Evolutionary conservation across 495 filamentous ascomycete species (phyloP), one percentile per base, ranked within the genome.

Genomic region (Halenospora varia): DNA sequence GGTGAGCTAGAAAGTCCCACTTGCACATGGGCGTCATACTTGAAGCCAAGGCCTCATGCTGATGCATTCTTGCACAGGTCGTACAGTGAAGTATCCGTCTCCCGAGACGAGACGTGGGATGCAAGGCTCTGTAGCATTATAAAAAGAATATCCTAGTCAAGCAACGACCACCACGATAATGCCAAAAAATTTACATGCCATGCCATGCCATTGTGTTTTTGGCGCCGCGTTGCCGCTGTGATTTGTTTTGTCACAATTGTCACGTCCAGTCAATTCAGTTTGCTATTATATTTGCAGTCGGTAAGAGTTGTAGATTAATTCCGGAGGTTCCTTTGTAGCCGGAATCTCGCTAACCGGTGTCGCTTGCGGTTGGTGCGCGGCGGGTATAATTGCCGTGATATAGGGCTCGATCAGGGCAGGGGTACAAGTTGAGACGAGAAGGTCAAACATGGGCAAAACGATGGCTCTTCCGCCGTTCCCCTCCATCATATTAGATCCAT

Each of bases 1-100:
- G 90, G 94, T 97, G 76, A 82, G 88, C 78, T 71, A 57, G 42
- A 57, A 20, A 23, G 9, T n/a, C n/a, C n/a, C n/a, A n/a, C n/a
- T 49, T 18, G n/a, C 39, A 24, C 4, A 41, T 6, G 10, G 48
- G 41, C 2, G 42, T 23, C 19, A 18, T 52, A 24, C 39, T 50
- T 59, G 51, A 20, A 56, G 53, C 51, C 52, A 40, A 44, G 51
- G 56, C 55, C 53, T 50, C 54, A 60, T 59, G 62, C 68, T 70
- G 57, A 70, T 64, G 48, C 35, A 11, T 57, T 55, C 22, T 45
- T 51, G 42, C 49, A 17, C 53, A 77, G 74, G 71, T 77, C 65
- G 72, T 75, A 57, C 74, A 77, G 70, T 77, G 66, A 65, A 47
- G 48, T n/a, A 29, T 41, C 51, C 48, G 10, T 44, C 24, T 44